Base-by-base conservation (phyloP, 148 eudicot species). In the Amaranthus hypochondriacus region DNA sequence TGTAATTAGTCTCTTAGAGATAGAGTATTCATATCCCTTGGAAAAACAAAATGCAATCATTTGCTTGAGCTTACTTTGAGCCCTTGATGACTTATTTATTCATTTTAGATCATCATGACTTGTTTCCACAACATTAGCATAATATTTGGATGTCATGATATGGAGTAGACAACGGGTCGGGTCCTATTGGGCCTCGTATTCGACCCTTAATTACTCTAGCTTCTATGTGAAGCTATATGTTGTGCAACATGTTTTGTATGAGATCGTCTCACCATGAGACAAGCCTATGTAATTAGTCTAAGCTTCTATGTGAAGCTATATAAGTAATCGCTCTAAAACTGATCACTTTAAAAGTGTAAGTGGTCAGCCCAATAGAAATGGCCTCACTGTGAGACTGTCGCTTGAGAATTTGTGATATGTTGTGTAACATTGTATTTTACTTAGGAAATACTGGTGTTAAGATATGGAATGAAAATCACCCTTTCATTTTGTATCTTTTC, bases 11-110 rank as follows among this genome's bases (percentile, higher is more conserved):
- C 73, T 18, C 71, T 2, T 18, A 11, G 9, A 47, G 42, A 50
- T n/a, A 9, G 39, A 74, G 0, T 39, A 54, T 39, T 4, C 18
- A 28, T 28, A 28, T 28, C 39, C 6, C 4, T 54, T 46, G 12
- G 46, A 59, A 74, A 47, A 11, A 4, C 73, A 53, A 14, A 56
- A 50, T 66, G 76, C 15, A 46, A 28, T 70, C 55, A 61, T 49
- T 64, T 68, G 71, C 42, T 6, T 48, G 55, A 7, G 58, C 12
- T 56, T n/a, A 21, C 9, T 15, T 74, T n/a, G 13, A 10, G 9
- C 47, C 42, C 43, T 51, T 67, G 70, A 67, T 67, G 7, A 50
- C 56, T 50, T 71, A 55, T 14, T 62, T 62, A 28, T 15, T 70
- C 39, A 28, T 28, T 28, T 28, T 28, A 28, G 4, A 70, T 70